These are phyloP conservation scores for Aspergillus phoenicis DNA, from an alignment of 2,329 filamentous ascomycete genomes.

Conservation along the genomic window DNA sequence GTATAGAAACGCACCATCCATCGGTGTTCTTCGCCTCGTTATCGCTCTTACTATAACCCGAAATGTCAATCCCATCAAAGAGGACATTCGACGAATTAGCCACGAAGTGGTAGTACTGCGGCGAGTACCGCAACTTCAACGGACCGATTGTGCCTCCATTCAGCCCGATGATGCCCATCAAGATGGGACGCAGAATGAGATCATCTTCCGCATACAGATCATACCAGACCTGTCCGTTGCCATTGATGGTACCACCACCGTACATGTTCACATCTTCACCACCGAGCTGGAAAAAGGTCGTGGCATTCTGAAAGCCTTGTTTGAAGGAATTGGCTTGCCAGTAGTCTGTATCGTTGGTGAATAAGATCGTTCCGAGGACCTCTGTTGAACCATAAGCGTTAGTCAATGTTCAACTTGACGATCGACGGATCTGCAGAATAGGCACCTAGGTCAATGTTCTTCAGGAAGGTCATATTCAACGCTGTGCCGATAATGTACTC, in stretches of 20 bases:
- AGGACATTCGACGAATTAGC: slow-evolving; percentile 67
- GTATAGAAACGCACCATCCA: slow-evolving; percentile 45
- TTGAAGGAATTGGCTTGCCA: slow-evolving; percentile 68
- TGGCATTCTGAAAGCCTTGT: slow-evolving; percentile 67
- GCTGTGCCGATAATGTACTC: slow-evolving; percentile 66
- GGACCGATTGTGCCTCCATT: slow-evolving; percentile 61
- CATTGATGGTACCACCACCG: slow-evolving; percentile 64
- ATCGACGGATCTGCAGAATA: slow-evolving; percentile 4
- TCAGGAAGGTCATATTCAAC: slow-evolving; percentile 65
- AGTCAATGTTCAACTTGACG: slow-evolving; percentile 6
- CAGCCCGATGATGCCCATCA: slow-evolving; percentile 61
- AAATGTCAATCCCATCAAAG: slow-evolving; percentile 64
- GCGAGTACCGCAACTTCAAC: slow-evolving; percentile 62
- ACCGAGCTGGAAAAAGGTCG: slow-evolving; percentile 68
- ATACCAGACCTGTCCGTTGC: slow-evolving; percentile 68
- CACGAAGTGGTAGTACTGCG: slow-evolving; percentile 66
- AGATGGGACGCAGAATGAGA: slow-evolving; percentile 61
- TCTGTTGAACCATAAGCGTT: slow-evolving; percentile 39
- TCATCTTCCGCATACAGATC: slow-evolving; percentile 61
- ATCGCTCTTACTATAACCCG: slow-evolving; percentile 55
- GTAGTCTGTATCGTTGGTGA: slow-evolving; percentile 68
- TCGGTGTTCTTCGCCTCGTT: slow-evolving; percentile 67
- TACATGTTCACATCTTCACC: slow-evolving; percentile 69
- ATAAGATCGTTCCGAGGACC: slow-evolving; percentile 62
- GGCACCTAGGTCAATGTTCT: slow-evolving; percentile 63